Evolutionary conservation across 169 alveolate species (phyloP).

Genomic region (Eimeria falciformis): DNA sequence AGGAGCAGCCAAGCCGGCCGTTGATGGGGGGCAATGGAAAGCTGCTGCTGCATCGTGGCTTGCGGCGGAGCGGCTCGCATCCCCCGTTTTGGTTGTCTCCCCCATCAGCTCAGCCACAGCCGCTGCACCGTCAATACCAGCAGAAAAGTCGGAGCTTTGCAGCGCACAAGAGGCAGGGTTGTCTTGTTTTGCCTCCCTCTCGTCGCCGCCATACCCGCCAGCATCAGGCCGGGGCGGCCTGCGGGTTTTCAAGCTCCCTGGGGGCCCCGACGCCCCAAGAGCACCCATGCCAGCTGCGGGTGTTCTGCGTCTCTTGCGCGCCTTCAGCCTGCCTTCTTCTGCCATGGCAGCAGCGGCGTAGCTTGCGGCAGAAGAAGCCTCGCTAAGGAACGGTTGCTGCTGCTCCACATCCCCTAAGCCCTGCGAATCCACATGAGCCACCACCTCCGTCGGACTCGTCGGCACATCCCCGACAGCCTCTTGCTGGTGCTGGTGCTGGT

Average conservation of each 20-base stretch:
- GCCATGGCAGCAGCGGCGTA: background rate
- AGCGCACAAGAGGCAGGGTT: background rate
- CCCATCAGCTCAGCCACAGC: background rate
- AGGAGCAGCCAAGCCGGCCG: background rate
- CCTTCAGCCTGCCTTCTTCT: background rate
- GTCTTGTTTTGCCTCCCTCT: background rate
- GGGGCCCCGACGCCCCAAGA: conserved; percentile 11
- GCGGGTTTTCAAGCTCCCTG: background rate
- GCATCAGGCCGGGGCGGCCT: background rate
- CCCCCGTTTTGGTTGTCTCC: background rate
- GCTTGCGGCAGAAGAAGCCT: background rate
- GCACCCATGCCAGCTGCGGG: background rate
- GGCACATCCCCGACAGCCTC: background rate
- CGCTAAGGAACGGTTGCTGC: background rate
- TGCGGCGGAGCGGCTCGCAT: background rate
- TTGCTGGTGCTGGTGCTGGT: background rate
- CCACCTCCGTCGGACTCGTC: background rate
- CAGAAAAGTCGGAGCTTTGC: background rate
- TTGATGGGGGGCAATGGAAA: conserved; percentile 10
- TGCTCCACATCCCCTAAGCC: conserved; percentile 6
- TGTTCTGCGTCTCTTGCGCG: conserved; percentile 6
- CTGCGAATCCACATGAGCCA: conserved; percentile 5
- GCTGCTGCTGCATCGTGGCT: background rate
- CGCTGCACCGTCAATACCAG: background rate
- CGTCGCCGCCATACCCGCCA: background rate